Percentiles rank a stretch among this genome's conserved stretches.
Evolutionary conservation across 305 asterid species (phyloP).

Genomic region (Solanum hybrid): DNA sequence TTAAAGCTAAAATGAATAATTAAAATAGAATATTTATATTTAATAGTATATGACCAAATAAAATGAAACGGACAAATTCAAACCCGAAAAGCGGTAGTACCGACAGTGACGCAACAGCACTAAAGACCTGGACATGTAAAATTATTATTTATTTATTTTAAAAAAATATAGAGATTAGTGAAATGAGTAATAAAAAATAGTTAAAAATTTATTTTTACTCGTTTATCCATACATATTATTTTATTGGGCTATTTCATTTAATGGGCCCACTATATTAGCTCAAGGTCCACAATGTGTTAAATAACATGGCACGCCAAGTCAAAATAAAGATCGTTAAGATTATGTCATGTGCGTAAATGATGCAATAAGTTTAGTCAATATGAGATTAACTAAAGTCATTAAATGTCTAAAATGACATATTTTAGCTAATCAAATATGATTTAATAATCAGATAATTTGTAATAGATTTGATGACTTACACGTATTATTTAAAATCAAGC

Average conservation of each 20-base stretch:
- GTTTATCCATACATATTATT: background rate
- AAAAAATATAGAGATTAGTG: background rate
- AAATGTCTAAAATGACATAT: background rate
- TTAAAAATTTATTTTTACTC: background rate
- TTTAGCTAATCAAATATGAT: no score
- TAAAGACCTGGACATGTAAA: background rate
- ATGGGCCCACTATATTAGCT: background rate
- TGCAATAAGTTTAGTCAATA: background rate
- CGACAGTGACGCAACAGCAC: background rate
- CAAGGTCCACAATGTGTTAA: background rate
- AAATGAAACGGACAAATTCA: background rate
- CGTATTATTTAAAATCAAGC: no score
- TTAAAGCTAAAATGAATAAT: no score
- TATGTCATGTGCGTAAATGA: background rate
- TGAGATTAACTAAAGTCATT: background rate
- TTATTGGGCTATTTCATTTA: background rate
- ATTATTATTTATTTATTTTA: no score
- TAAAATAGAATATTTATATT: no score
- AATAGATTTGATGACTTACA: background rate
- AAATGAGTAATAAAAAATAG: background rate
- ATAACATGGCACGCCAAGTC: background rate
- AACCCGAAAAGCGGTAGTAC: background rate
- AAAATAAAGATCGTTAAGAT: background rate
- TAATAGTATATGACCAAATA: background rate
- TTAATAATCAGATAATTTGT: no score